Base-by-base conservation (phyloP, 805 yeast genomes). In the Saturnispora mendoncae region DNA sequence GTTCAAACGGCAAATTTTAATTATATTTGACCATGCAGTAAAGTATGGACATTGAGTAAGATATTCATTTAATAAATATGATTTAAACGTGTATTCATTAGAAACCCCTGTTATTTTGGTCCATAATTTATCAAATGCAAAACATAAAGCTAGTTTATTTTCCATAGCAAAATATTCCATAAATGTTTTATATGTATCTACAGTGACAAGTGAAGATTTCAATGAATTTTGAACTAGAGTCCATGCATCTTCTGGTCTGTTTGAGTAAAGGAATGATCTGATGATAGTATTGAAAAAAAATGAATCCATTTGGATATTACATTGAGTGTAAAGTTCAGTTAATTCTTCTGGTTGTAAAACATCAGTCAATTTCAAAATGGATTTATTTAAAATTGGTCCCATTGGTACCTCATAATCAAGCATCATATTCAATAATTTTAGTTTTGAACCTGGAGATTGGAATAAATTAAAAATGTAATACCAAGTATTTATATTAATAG, bases 401-500 rank as follows among this genome's bases (percentile, higher is more conserved):
- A 45, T 34, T 1, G 52, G 39, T 6, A 58, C 40, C 1, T 42
- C 45, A 28, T 44, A 44, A 9, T 53, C 49, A 8, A 47, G 33
- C 62, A 58, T 57, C 19, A 49, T 23, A 6, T 50, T 47, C 14
- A 57, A 36, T 28, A 56, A 20, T 39, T 47, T 39, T 1, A 52
- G 6, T 36, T 53, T 49, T 2, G 54, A 40, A 17, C 46, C 46
- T 2, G 46, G 41, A 2, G 43, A 40, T 20, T 44, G 42, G 14
- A 58, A 46, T 20, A 50, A 37, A 8, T 52, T 43, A 33, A 51
- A 56, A 2, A 54, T 23, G 20, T 47, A 49, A 36, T 58, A 58
- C 60, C 61, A 58, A 3, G 62, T 57, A 23, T 56, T 55, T 7
- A 43, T 31, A 36, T 57, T 57, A 2, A 58, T 51, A 1, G 20